phyloP scores from a whole-genome alignment of 2,329 filamentous ascomycete genomes.

The Raffaelea arxii region DNA sequence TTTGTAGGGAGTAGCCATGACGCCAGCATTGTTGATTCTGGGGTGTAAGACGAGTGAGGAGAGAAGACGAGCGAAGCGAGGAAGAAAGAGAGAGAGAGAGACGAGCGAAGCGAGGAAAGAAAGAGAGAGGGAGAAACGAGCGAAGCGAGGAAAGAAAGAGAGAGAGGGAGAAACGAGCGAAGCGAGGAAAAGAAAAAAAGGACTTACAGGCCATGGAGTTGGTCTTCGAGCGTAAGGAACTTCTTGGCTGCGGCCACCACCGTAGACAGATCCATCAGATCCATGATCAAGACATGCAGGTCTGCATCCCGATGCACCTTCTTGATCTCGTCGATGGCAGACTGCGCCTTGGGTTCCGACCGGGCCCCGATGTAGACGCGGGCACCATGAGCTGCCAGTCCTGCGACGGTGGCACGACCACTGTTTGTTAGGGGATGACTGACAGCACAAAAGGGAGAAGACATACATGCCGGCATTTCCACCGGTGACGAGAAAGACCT shows the following conservation, averaged over 20 bases:
- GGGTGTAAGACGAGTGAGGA: neutral
- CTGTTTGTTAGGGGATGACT: conserved; percentile 10
- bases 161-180: no score
- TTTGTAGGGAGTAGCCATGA: conserved; percentile 21
- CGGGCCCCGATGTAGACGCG: conserved; percentile 30
- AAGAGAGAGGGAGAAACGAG: neutral
- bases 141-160: no score
- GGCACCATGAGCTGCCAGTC: conserved; percentile 25
- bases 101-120: no score
- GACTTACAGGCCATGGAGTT: conserved; percentile 20
- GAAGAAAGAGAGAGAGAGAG: no score
- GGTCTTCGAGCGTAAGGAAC: conserved; percentile 18
- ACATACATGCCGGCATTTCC: conserved; percentile 33
- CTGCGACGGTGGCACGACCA: conserved; percentile 25
- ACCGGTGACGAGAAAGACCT: conserved; percentile 34
- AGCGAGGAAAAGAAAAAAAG: no score
- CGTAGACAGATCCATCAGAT: conserved; percentile 23
- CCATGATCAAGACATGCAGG: conserved; percentile 24
- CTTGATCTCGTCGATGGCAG: conserved; percentile 23
- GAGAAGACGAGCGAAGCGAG: no score
- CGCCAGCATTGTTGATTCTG: conserved; percentile 20
- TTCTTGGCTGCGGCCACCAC: conserved; percentile 24
- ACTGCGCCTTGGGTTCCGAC: conserved; percentile 22
- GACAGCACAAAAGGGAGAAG: neutral
- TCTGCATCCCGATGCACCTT: conserved; percentile 19